These are phyloP conservation scores for Phylloporus rhodoxanthus DNA, from an alignment of 768 basidiomycete genomes.

Conservation along the genomic window DNA sequence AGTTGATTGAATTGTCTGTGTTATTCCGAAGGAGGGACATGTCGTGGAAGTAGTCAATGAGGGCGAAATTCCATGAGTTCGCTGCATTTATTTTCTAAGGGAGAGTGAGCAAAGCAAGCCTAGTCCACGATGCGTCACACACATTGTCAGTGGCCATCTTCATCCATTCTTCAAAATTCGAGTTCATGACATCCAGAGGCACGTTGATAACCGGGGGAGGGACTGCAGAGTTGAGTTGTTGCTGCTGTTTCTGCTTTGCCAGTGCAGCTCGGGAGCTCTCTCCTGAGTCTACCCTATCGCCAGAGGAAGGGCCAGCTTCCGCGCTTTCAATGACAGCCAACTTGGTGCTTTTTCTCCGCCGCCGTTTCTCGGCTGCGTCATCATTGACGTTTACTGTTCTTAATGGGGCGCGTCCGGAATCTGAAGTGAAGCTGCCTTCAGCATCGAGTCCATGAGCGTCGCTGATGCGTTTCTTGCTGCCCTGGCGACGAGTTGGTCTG, in stretches of 20 bases:
- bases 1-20: slow-evolving; percentile 94
- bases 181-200: slow-evolving; percentile 79
- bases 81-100: slow-evolving; percentile 94
- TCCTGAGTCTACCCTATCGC: slow-evolving; percentile 34
- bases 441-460: slow-evolving; percentile 42
- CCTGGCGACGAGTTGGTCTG: slow-evolving; percentile 17
- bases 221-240: slow-evolving; percentile 56
- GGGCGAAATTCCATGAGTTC: slow-evolving; percentile 96
- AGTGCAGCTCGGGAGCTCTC: slow-evolving; percentile 40
- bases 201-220: slow-evolving; percentile 53
- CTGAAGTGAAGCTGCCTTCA: slow-evolving; percentile 31
- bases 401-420: slow-evolving; percentile 38
- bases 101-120: slow-evolving; percentile 8
- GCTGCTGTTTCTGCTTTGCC: slow-evolving; percentile 51
- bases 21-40: slow-evolving; percentile 93
- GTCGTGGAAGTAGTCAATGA: slow-evolving; percentile 99
- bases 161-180: slow-evolving; percentile 99
- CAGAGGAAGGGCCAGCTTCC: slow-evolving; percentile 51
- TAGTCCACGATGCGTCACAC: slow-evolving; percentile 1
- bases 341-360: slow-evolving; percentile 74
- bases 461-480: slow-evolving; percentile 38
- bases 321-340: slow-evolving; percentile 49
- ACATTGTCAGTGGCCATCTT: slow-evolving; percentile 99
- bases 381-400: slow-evolving; percentile 57
- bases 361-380: slow-evolving; percentile 81